A percentile compares a stretch with the other conserved stretches of the same genome.
Conservation (phyloP, 2,329 filamentous ascomycete species). For the Penicillium paneum region DNA sequence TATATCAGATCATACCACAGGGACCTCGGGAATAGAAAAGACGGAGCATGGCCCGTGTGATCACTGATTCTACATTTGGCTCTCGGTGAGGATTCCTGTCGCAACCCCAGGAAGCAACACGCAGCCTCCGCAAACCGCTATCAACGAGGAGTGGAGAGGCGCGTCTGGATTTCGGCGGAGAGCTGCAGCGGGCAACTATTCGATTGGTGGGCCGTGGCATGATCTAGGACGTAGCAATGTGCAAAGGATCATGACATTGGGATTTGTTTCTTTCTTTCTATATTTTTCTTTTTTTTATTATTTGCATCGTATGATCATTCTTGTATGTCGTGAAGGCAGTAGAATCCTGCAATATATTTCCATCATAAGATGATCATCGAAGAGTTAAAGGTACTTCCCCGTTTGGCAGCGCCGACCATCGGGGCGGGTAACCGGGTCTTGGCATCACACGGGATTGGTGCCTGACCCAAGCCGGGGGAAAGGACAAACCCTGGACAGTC, state of each 20-base stretch:
- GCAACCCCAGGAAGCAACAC: background rate
- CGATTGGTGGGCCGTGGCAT: background rate
- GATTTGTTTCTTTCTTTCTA: background rate
- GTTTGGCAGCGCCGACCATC: slow-evolving; percentile 3
- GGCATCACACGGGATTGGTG: slow-evolving; percentile 4
- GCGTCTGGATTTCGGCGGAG: background rate
- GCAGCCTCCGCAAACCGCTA: background rate
- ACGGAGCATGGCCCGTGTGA: slow-evolving; percentile 1
- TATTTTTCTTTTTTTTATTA: background rate
- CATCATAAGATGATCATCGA: background rate
- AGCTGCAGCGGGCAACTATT: background rate
- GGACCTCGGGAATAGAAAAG: background rate
- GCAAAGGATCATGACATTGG: background rate
- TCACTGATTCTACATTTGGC: background rate
- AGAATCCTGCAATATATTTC: background rate
- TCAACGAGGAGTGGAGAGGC: background rate
- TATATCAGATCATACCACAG: background rate
- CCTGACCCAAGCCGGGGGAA: slow-evolving; percentile 3
- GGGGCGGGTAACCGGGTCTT: slow-evolving; percentile 3
- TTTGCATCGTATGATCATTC: background rate
- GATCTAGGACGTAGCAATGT: background rate
- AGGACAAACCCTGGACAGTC: background rate
- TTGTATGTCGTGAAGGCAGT: background rate
- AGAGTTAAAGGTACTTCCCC: background rate
- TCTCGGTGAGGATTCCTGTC: background rate